phyloP scores from a whole-genome alignment of 257 asterid genomes.

The Fraxinus americana region DNA sequence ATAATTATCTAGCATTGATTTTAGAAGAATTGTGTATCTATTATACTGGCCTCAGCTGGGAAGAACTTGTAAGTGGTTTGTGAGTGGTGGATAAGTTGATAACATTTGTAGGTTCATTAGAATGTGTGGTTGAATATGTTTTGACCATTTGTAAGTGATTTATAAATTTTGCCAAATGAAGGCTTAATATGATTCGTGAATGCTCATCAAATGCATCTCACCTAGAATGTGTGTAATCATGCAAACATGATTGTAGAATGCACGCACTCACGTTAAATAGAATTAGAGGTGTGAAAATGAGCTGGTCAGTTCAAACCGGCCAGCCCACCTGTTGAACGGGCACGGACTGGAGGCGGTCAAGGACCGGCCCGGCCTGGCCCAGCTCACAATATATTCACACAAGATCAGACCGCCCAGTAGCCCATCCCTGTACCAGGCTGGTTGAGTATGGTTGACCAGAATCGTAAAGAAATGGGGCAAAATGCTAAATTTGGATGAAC shows the following conservation, averaged over 20 bases:
- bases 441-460: background rate
- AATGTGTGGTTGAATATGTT: too few relatives aligned
- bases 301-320: background rate
- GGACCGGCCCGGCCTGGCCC: background rate
- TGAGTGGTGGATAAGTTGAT: too few relatives aligned
- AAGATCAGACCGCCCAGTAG: background rate
- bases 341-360: too few relatives aligned
- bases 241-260: background rate
- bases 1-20: background rate
- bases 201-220: background rate
- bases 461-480: background rate
- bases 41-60: background rate
- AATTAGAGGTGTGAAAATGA: background rate
- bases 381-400: too few relatives aligned
- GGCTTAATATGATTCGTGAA: background rate
- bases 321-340: too few relatives aligned
- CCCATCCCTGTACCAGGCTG: background rate
- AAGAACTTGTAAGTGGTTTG: too few relatives aligned
- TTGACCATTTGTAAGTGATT: too few relatives aligned
- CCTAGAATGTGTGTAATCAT: background rate
- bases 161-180: too few relatives aligned
- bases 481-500: background rate
- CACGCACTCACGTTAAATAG: background rate
- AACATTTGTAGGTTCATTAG: too few relatives aligned
- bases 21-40: background rate